Base-by-base conservation (phyloP, 176 grass and related monocot genomes). In the Carex cristatella region DNA sequence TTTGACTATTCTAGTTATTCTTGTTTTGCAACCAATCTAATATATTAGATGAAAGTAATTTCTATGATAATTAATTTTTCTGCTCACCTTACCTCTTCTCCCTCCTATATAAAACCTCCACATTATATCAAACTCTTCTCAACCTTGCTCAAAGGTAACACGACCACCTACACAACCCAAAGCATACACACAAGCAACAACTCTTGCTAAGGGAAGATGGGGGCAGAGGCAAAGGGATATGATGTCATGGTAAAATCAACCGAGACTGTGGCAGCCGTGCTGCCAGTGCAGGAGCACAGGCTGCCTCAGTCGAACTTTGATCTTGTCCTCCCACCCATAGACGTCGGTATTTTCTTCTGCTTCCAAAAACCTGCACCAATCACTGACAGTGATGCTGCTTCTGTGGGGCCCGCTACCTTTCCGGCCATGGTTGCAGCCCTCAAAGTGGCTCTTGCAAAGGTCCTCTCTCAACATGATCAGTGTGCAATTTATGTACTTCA, bases 331-430 rank as follows among this genome's bases (percentile, higher is more conserved):
- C 93, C 93, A 1, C 80, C 86, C 27, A 19, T 92, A 16, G 81
- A 90, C 46, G 88, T 92, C 63, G 79, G 90, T 61, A 84, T 94
- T 80, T 94, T 94, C 88, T 90, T 94, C 84, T 94, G 93, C 88
- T 94, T 90, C 40, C 14, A n/a, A 5, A 85, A 81, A 2, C 37
- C 64, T 10, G 15, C 7, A 48, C 38, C 18, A 1, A 60, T 23
- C 28, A 10, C 27, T 42, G 53, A 54, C 23, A 44, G 7, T 28
- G 13, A 38, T 13, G 16, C 65, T n/a, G 23, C n/a, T 1, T 18
- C n/a, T 61, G 49, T 51, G 61, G 76, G 54, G 5, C 32, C 57
- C 58, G 16, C 19, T 31, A 67, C 80, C 18, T 83, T 90, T 58
- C 57, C 31, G 1, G 62, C 65, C 14, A 81, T 79, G 76, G 81